These are phyloP conservation scores for Mortierella sp. DNA, from an alignment of 371 early-diverging fungal species.

Conservation along the genomic window DNA sequence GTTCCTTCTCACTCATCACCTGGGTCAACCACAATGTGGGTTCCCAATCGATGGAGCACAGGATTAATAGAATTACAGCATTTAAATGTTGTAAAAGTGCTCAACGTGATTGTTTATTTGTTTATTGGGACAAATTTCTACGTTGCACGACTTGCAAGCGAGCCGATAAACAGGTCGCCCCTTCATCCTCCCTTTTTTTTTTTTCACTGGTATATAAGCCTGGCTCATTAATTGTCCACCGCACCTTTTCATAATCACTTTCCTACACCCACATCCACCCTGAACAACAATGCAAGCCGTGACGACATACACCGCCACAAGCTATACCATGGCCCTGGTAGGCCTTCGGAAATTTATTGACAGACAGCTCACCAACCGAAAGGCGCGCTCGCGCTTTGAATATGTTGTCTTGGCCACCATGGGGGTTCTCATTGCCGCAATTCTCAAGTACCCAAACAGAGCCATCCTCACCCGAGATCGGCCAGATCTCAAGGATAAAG, in stretches of 20 bases:
- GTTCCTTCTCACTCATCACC: too few relatives aligned
- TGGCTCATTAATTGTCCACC: too few relatives aligned
- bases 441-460: slow-evolving; percentile 48
- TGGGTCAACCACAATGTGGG: too few relatives aligned
- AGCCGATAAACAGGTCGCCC: too few relatives aligned
- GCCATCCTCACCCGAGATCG: slow-evolving; percentile 36
- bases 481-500: slow-evolving; percentile 36
- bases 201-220: too few relatives aligned
- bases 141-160: too few relatives aligned
- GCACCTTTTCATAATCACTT: neutral
- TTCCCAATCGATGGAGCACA: too few relatives aligned
- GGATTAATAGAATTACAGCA: too few relatives aligned
- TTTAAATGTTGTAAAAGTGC: too few relatives aligned
- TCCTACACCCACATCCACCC: neutral
- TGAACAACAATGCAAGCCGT: neutral
- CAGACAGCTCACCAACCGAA: slow-evolving; percentile 22
- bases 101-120: too few relatives aligned
- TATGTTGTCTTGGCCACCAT: slow-evolving; percentile 38
- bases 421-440: slow-evolving; percentile 31
- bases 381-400: slow-evolving; percentile 26
- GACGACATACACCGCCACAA: neutral
- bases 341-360: slow-evolving; percentile 32
- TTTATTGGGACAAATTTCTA: too few relatives aligned
- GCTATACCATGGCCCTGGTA: slow-evolving; percentile 30
- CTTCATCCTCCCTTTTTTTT: too few relatives aligned